Base-by-base conservation (phyloP, 768 basidiomycete genomes). In the Gloeostereum incarnatum region DNA sequence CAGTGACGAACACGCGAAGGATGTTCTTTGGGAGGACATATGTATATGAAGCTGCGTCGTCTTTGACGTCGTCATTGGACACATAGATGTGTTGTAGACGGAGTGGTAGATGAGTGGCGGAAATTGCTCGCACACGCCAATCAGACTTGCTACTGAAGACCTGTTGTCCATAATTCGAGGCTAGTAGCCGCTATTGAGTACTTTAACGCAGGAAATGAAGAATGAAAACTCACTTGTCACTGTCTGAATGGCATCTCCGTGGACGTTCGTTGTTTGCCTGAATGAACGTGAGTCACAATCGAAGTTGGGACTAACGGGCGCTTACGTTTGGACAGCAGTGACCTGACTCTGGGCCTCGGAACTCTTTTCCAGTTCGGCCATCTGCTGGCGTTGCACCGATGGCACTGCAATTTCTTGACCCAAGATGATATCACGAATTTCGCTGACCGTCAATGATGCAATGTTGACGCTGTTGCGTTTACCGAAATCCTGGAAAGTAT, bases 111-210 rank as follows among this genome's bases (percentile, higher is more conserved):
- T 99, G 93, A 16, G 93, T 98, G 0, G 96, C 86, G 11, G 91
- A 93, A 52, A 99, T 98, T 23, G 96, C 96, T 45, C 96, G 85
- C 22, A 97, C 88, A 50, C 96, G 90, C 96, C 96, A 99, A 59
- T 99, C 96, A 3, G 96, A 97, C 68, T 99, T 98, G 67, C 85
- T 89, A 60, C 89, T 93, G 68, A 99, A 99, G n/a, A 91, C 84
- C 53, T 91, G 87, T 53, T 97, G 92, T 60, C 96, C 96, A 57
- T 99, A 99, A 54, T 88, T 91, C 45, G 96, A 96, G 1, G 94
- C 82, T 83, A 45, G 16, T 22, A 49, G 31, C 18, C 4, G 20
- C 13, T 14, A 30, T 4, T 17, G 19, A 4, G 16, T 20, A 13
- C 8, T 34, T 20, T 26, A 38, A 11, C 33, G 38, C 38, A 32